Base-by-base conservation (phyloP, 2,329 filamentous ascomycete species). In the Nemania sp. region DNA sequence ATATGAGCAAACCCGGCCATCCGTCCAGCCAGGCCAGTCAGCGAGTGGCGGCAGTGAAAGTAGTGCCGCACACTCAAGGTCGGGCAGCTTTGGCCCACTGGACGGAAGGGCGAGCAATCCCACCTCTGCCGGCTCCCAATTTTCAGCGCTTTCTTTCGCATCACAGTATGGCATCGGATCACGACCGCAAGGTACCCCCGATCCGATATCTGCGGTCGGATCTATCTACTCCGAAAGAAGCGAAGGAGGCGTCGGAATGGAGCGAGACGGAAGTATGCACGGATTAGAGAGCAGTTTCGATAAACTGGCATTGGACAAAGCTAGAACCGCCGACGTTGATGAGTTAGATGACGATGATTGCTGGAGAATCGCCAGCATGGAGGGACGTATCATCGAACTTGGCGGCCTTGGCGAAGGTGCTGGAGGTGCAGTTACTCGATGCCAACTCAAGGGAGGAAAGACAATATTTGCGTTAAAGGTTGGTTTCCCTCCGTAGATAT, bases 391-490 rank as follows among this genome's bases (percentile, higher is more conserved):
- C 70, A 85, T 92, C 57, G 94, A 99, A 80, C 82, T 97, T 29
- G 96, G 95, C 29, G 94, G 92, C 76, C 82, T 99, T 49, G 96
- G 96, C 65, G 96, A 99, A 80, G 96, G 96, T 74, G 96, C 96
- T 55, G 96, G 96, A 71, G 96, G 96, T 77, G 96, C 96, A 6
- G 96, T 99, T 58, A 99, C 95, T 26, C 90, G 92, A 76, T 97
- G 94, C 80, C 91, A 90, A 79, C 86, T 99, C 71, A 95, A 93
- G 79, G 93, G 92, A 45, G 94, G 94, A 69, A 97, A 97, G 83
- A 98, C 93, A 0, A 88, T 98, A 7, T 99, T 99, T 84, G 96
- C 96, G 7, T 83, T 99, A 61, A 99, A 99, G 90, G 95, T 97
- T 81, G 73, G 83, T 66, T 38, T 26, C 11, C 24, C 24, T 53